Conservation (phyloP, 192 early-diverging fungal species). For the Coemansia biformis region DNA sequence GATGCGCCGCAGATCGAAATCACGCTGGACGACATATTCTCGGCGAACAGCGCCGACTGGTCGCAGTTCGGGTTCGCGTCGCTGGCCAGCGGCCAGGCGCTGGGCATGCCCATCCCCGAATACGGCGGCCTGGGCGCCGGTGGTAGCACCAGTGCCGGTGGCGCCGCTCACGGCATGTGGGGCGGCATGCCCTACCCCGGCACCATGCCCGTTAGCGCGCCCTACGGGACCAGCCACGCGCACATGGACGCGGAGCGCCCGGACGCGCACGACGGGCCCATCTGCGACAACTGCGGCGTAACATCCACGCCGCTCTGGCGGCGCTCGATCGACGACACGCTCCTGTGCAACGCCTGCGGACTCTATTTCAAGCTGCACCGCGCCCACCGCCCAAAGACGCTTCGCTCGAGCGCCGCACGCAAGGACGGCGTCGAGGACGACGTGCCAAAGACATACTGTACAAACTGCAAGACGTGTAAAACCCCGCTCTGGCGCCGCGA, state of each 20-base stretch:
- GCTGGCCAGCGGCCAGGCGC: constrained; percentile 20
- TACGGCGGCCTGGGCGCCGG: constrained; percentile 15
- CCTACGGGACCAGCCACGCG: constrained; percentile 22
- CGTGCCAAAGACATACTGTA: constrained; percentile 51
- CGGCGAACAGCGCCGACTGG: constrained; percentile 41
- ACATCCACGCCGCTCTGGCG: constrained; percentile 94
- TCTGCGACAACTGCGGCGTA: constrained; percentile 68
- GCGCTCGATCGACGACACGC: constrained; percentile 73
- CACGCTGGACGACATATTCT: constrained; percentile 51
- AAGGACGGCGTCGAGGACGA: constrained; percentile 48
- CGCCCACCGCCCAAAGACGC: constrained; percentile 72
- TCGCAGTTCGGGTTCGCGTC: constrained; percentile 43
- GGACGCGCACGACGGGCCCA: constrained; percentile 43
- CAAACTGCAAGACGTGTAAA: constrained; percentile 79
- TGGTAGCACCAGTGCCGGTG: not conserved
- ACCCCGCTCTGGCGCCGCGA: constrained; percentile 95
- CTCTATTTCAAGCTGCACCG: constrained; percentile 93
- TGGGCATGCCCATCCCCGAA: constrained; percentile 38
- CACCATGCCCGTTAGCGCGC: constrained; percentile 21
- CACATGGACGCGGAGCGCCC: constrained; percentile 12
- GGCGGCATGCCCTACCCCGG: constrained; percentile 33
- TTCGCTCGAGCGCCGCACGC: constrained; percentile 71
- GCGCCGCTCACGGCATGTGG: constrained; percentile 27
- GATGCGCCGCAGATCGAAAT: constrained; percentile 52
- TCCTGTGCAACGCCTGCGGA: constrained; percentile 96